phyloP scores from a whole-genome alignment of 2,329 filamentous ascomycete genomes.

The Stylonectria norvegica region DNA sequence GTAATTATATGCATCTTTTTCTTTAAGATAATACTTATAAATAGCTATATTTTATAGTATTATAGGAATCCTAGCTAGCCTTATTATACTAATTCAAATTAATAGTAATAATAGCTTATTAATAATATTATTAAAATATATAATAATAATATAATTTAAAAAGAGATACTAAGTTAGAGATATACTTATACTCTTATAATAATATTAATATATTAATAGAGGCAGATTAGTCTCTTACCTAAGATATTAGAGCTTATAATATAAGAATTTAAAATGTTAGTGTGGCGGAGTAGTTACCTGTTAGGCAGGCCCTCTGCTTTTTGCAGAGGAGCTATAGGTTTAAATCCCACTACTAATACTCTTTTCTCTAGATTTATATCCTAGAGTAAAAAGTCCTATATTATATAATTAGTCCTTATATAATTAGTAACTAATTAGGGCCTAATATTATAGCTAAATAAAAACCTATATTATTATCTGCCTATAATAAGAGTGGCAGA shows the following conservation, averaged over 20 bases:
- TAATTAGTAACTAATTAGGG: too few species aligned
- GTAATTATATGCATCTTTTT: slow-evolving; percentile 12
- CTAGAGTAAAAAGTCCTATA: too few species aligned
- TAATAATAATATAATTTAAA: neutral
- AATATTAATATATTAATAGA: slow-evolving; percentile 9
- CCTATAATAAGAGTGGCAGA: too few species aligned
- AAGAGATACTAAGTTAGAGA: slow-evolving; percentile 2
- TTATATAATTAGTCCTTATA: too few species aligned
- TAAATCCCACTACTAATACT: too few species aligned
- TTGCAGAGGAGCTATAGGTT: too few species aligned
- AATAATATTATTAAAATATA: slow-evolving; percentile 4
- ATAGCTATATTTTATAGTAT: slow-evolving; percentile 9
- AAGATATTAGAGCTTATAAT: slow-evolving; percentile 2
- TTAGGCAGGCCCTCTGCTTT: too few species aligned
- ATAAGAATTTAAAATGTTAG: too few species aligned
- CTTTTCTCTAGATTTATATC: too few species aligned
- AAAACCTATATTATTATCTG: too few species aligned
- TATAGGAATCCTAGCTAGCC: neutral
- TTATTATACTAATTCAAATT: neutral
- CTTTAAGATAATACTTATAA: slow-evolving; percentile 1
- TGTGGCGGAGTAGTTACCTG: too few species aligned
- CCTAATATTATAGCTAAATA: too few species aligned
- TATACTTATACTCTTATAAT: slow-evolving; percentile 3
- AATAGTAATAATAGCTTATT: slow-evolving; percentile 3
- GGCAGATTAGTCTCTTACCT: slow-evolving; percentile 2